These are phyloP conservation scores for Chloranthus sessilifolius DNA, from an alignment of 164 flowering plant genomes.

Conservation along the genomic window DNA sequence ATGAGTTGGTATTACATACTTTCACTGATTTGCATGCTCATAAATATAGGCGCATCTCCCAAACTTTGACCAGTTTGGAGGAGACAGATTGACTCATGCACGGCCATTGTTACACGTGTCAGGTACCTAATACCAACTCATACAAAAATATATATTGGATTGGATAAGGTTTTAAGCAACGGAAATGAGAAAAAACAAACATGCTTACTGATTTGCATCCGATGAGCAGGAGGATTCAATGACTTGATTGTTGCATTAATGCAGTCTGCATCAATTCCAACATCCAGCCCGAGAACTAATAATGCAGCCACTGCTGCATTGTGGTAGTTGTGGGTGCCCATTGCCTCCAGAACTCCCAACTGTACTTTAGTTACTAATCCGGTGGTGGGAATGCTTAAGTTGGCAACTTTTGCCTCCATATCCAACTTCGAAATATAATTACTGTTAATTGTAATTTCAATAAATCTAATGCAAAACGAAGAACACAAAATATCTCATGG, in stretches of 20 bases:
- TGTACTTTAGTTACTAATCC: slow-evolving; percentile 23
- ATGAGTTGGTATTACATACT: not conserved
- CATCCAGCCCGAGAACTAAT: slow-evolving; percentile 28
- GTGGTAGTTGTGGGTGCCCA: slow-evolving; percentile 34
- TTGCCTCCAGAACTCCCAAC: slow-evolving; percentile 23
- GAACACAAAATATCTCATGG: too few relatives aligned
- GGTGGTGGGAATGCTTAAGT: slow-evolving; percentile 27
- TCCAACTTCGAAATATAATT: slow-evolving; percentile 24
- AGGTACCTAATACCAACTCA: not conserved
- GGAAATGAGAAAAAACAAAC: not conserved
- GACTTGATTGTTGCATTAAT: slow-evolving; percentile 23
- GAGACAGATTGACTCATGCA: not conserved
- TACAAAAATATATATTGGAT: too few relatives aligned
- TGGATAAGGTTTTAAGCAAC: too few relatives aligned
- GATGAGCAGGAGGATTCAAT: slow-evolving; percentile 29
- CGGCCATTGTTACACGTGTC: not conserved
- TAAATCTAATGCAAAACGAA: slow-evolving; percentile 5
- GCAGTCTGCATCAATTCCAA: slow-evolving; percentile 28
- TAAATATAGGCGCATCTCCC: not conserved
- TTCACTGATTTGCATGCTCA: not conserved
- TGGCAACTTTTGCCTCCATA: slow-evolving; percentile 26
- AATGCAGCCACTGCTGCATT: slow-evolving; percentile 48
- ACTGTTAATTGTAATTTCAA: slow-evolving; percentile 6
- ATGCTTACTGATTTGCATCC: slow-evolving; percentile 39
- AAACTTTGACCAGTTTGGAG: not conserved